These are phyloP conservation scores for Hypholoma fasciculare DNA, from an alignment of 768 basidiomycete genomes.

Conservation along the genomic window DNA sequence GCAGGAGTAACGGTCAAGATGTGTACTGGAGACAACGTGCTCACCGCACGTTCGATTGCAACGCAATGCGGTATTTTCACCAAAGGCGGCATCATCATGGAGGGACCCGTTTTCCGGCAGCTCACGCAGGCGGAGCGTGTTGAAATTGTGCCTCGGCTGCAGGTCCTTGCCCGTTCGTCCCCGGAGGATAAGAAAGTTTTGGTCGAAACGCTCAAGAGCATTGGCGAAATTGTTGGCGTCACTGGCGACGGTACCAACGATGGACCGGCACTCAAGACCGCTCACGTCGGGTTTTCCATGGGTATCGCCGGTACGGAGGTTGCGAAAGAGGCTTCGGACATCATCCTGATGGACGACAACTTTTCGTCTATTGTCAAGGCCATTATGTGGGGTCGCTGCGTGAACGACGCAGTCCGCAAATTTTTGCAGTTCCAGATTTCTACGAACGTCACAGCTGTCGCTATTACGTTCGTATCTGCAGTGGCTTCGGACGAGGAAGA, in stretches of 20 bases:
- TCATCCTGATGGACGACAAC: constrained; percentile 98
- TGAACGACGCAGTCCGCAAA: constrained; percentile 97
- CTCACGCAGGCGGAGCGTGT: constrained; percentile 69
- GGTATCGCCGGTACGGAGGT: constrained; percentile 97
- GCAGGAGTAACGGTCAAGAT: constrained; percentile 96
- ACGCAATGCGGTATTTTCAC: constrained; percentile 95
- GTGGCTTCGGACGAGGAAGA: constrained; percentile 73
- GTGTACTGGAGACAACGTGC: constrained; percentile 97
- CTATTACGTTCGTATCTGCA: constrained; percentile 91
- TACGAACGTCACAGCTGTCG: constrained; percentile 93
- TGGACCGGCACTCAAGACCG: constrained; percentile 93
- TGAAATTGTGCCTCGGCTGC: constrained; percentile 87
- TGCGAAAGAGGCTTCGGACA: constrained; percentile 98
- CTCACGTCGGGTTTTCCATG: constrained; percentile 97
- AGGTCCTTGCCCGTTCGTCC: constrained; percentile 96
- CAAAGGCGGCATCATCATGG: constrained; percentile 95
- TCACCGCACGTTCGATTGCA: constrained; percentile 96
- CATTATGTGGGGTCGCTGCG: constrained; percentile 98
- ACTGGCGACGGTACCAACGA: constrained; percentile 99
- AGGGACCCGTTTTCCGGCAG: constrained; percentile 90
- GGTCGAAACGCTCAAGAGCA: constrained; percentile 81
- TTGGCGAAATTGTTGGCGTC: constrained; percentile 92
- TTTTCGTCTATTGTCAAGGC: constrained; percentile 96
- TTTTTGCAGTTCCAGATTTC: constrained; percentile 96
- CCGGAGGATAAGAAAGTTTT: constrained; percentile 96